Conservation (phyloP, 2,329 filamentous ascomycete genomes). For the Diaporthe sp. region DNA sequence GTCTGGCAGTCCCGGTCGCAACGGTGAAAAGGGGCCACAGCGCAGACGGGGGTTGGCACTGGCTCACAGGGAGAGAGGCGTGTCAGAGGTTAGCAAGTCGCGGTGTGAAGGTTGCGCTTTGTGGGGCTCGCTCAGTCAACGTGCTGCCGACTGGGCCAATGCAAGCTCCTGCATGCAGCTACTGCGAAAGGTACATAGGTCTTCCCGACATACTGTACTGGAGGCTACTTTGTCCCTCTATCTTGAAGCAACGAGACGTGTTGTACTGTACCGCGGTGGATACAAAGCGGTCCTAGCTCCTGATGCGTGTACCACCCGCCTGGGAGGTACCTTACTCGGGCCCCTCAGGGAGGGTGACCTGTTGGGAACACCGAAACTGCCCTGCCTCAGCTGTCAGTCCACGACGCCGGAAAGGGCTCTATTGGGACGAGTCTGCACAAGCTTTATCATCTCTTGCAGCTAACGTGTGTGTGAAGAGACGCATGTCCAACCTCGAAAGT, state of each 20-base stretch:
- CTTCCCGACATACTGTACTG: constrained; percentile 12
- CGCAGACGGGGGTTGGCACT: constrained; percentile 33
- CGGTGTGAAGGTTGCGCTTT: constrained; percentile 35
- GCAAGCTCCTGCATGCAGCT: constrained; percentile 32
- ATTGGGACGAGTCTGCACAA: neutral
- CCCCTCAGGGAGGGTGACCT: neutral
- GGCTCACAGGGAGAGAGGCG: constrained; percentile 25
- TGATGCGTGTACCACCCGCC: neutral
- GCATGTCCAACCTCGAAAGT: neutral
- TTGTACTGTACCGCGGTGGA: constrained; percentile 16
- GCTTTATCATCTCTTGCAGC: neutral
- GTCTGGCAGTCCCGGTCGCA: constrained; percentile 28
- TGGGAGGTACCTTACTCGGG: constrained; percentile 14
- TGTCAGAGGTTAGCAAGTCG: constrained; percentile 34
- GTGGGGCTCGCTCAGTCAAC: constrained; percentile 32
- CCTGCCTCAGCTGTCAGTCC: neutral
- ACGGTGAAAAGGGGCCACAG: constrained; percentile 37
- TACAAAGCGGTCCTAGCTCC: neutral
- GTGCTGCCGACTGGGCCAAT: constrained; percentile 28
- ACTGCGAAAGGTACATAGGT: constrained; percentile 23
- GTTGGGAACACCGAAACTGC: constrained; percentile 27
- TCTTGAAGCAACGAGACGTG: neutral
- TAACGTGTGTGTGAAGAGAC: no score
- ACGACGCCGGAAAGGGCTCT: neutral
- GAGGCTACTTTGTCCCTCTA: neutral